Conservation (phyloP, 768 basidiomycete genomes). For the Tricholoma terreum region DNA sequence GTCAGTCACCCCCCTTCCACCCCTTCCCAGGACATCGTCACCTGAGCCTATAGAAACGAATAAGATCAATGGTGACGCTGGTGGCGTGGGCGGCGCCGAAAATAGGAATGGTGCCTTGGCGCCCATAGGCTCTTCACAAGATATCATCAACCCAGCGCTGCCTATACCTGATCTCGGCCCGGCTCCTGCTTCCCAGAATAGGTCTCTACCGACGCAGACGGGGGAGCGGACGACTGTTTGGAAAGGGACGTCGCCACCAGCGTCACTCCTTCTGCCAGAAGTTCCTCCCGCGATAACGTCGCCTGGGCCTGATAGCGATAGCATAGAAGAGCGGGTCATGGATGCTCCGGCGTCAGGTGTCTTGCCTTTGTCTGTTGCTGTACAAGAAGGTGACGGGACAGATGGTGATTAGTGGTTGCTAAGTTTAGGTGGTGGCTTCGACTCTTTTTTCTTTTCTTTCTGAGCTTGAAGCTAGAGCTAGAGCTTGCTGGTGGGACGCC, state of each 20-base stretch:
- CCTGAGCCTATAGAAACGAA: conserved; percentile 11
- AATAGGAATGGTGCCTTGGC: neutral
- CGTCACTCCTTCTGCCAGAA: neutral
- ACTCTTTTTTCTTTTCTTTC: neutral
- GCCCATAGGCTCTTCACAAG: conserved; percentile 5
- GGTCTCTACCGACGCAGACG: neutral
- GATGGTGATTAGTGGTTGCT: neutral
- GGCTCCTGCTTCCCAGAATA: conserved; percentile 4
- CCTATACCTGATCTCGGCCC: conserved; percentile 14
- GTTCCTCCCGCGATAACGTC: neutral
- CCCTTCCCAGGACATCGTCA: conserved; percentile 19
- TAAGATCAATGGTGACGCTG: conserved; percentile 8
- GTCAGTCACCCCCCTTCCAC: conserved; percentile 18
- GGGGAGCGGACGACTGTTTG: neutral
- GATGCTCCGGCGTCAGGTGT: conserved; percentile 6
- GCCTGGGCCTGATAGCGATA: neutral
- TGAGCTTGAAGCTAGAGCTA: neutral
- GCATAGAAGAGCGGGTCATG: conserved; percentile 7
- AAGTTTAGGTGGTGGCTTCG: neutral
- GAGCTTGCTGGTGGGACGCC: neutral
- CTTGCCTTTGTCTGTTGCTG: conserved; percentile 1
- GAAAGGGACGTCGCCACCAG: neutral
- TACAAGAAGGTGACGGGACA: conserved; percentile 1
- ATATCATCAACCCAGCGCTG: conserved; percentile 8
- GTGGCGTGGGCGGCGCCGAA: conserved; percentile 4